These are phyloP conservation scores for Xylariomycetidae sp. DNA, from an alignment of 2,329 filamentous ascomycete genomes.

Conservation along the genomic window DNA sequence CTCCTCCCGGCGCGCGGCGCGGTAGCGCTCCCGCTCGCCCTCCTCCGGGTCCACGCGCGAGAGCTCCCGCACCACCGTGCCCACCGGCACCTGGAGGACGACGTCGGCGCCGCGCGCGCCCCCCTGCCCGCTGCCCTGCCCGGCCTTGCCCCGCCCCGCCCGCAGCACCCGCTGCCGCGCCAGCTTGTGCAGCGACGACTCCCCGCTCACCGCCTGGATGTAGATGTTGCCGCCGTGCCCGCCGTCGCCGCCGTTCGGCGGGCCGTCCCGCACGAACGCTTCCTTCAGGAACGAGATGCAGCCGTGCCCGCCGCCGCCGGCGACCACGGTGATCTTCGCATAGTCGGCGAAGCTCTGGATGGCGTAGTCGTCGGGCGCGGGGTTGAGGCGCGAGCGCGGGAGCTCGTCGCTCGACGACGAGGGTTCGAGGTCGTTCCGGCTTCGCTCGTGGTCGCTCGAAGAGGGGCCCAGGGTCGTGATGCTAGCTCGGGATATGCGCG, in stretches of 20 bases:
- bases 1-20: constrained; percentile 35
- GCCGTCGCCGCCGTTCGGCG: constrained; percentile 90
- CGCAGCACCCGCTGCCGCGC: constrained; percentile 69
- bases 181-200: constrained; percentile 91
- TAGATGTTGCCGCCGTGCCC: constrained; percentile 89
- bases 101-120: constrained; percentile 83
- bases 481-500: constrained; percentile 17
- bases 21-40: constrained; percentile 44
- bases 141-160: constrained; percentile 70
- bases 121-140: constrained; percentile 65
- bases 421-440: constrained; percentile 18
- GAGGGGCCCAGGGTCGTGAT: constrained; percentile 18
- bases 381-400: constrained; percentile 62
- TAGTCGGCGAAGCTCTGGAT: constrained; percentile 81
- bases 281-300: constrained; percentile 93
- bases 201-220: constrained; percentile 84
- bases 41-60: constrained; percentile 69
- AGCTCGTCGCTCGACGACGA: constrained; percentile 30
- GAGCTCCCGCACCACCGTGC: constrained; percentile 82
- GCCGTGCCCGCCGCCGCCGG: constrained; percentile 80
- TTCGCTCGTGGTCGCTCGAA: constrained; percentile 10
- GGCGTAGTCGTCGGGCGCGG: constrained; percentile 76
- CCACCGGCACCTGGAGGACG: constrained; percentile 84
- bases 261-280: constrained; percentile 81
- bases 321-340: constrained; percentile 68